Percentiles rank a stretch among this genome's conserved stretches.
Conservation (phyloP, 2,329 filamentous ascomycete species). For the Epicoccum nigrum region DNA sequence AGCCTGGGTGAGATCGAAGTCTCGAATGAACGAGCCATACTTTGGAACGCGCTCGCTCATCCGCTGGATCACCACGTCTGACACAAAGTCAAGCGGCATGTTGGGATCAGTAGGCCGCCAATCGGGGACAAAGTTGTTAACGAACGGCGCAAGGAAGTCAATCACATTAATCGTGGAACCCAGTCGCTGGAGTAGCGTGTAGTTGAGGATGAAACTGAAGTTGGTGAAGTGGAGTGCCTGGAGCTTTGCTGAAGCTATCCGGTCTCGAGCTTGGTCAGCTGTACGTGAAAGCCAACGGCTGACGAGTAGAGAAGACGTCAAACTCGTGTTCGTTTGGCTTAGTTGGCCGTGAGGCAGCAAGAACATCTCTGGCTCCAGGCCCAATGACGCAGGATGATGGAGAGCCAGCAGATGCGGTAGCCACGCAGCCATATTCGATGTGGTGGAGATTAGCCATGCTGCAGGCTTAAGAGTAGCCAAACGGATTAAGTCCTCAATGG, state of each 20-base stretch:
- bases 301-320: neutral
- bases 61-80: neutral
- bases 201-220: constrained; percentile 25
- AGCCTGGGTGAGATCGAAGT: constrained; percentile 15
- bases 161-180: neutral
- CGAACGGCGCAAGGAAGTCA: constrained; percentile 1
- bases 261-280: neutral
- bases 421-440: constrained; percentile 23
- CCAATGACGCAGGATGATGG: constrained; percentile 19
- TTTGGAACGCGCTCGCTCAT: constrained; percentile 15
- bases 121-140: constrained; percentile 2
- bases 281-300: constrained; percentile 6
- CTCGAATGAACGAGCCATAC: constrained; percentile 3
- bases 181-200: constrained; percentile 18
- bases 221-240: constrained; percentile 17
- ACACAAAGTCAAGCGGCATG: neutral
- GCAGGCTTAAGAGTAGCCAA: neutral
- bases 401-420: constrained; percentile 30
- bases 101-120: neutral
- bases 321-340: constrained; percentile 3
- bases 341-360: constrained; percentile 20
- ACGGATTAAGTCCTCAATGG: constrained; percentile 21
- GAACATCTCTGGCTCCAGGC: constrained; percentile 20
- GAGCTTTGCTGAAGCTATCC: constrained; percentile 5
- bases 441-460: constrained; percentile 6